Evolutionary conservation across 345 rosid species (phyloP).

Genomic region (Physaria fendleri): DNA sequence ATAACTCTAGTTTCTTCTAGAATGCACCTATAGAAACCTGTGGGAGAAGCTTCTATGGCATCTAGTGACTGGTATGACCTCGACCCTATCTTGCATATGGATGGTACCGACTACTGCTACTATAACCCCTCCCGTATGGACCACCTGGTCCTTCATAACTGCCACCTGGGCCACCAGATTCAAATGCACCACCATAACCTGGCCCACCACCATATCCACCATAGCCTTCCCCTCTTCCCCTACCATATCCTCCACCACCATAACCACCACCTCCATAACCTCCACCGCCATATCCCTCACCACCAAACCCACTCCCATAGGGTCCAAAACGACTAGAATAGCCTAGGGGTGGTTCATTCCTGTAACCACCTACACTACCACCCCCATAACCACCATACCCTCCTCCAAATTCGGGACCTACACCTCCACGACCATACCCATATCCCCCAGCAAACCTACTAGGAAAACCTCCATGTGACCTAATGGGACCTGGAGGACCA

Average conservation of each 20-base stretch:
- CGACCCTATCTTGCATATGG: constrained; percentile 74
- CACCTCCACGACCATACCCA: constrained; percentile 62
- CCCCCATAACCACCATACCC: constrained; percentile 57
- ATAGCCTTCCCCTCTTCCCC: constrained; percentile 58
- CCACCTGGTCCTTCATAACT: constrained; percentile 81
- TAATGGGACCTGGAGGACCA: constrained; percentile 70
- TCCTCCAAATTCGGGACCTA: constrained; percentile 65
- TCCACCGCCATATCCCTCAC: constrained; percentile 65
- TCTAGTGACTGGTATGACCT: constrained; percentile 11
- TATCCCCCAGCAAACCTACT: constrained; percentile 63
- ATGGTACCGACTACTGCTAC: constrained; percentile 93
- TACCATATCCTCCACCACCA: constrained; percentile 34
- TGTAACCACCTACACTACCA: constrained; percentile 60
- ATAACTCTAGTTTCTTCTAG: constrained; percentile 29
- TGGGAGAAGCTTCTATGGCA: constrained; percentile 22
- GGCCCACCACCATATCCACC: constrained; percentile 46
- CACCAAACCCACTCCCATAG: constrained; percentile 71
- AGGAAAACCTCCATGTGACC: constrained; percentile 54
- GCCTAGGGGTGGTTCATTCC: constrained; percentile 73
- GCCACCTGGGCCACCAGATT: constrained; percentile 79
- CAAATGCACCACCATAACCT: constrained; percentile 67
- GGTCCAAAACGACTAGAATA: constrained; percentile 87
- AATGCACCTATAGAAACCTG: constrained; percentile 28
- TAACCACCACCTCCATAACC: constrained; percentile 54
- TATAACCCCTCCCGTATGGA: constrained; percentile 81